Evolutionary conservation across 768 basidiomycete species (phyloP).

Genomic region (Amanita rubescens): DNA sequence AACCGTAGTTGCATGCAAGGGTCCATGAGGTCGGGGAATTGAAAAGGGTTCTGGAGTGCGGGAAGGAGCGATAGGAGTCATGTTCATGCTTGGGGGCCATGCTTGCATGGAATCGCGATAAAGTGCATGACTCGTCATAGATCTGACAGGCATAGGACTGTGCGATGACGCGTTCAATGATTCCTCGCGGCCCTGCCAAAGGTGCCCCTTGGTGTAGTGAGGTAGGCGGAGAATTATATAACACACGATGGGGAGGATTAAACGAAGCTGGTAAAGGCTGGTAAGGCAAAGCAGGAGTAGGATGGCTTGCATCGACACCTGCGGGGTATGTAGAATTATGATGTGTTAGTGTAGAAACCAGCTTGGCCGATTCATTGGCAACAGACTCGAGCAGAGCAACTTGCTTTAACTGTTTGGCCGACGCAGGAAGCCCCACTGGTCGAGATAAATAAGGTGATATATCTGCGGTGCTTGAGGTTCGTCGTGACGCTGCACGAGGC

Average conservation of each 20-base stretch:
- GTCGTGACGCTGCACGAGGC: conserved; percentile 27
- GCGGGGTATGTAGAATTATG: not conserved
- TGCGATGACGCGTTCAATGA: conserved; percentile 9
- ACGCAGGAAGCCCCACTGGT: conserved; percentile 44
- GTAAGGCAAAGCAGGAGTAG: not conserved
- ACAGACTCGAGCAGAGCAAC: conserved; percentile 65
- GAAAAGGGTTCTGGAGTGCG: conserved; percentile 12
- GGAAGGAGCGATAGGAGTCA: conserved; percentile 41
- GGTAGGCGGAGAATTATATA: not conserved
- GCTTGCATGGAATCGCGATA: conserved; percentile 28
- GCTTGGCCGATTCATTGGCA: conserved; percentile 60
- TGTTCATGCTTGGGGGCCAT: conserved; percentile 32
- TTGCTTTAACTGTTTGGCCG: conserved; percentile 60
- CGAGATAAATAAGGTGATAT: conserved; percentile 64
- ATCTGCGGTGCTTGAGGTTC: conserved; percentile 48
- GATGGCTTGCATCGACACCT: not conserved
- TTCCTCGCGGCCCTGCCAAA: not conserved
- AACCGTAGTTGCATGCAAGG: not conserved
- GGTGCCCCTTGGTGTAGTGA: conserved; percentile 1
- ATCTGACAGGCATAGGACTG: conserved; percentile 37
- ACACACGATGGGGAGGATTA: not conserved
- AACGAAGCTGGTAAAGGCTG: not conserved
- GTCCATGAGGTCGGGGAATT: conserved; percentile 10
- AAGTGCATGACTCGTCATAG: conserved; percentile 39
- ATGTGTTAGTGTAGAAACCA: conserved; percentile 13